Conservation (phyloP, 2,329 filamentous ascomycete genomes). For the Penicillium sp. region DNA sequence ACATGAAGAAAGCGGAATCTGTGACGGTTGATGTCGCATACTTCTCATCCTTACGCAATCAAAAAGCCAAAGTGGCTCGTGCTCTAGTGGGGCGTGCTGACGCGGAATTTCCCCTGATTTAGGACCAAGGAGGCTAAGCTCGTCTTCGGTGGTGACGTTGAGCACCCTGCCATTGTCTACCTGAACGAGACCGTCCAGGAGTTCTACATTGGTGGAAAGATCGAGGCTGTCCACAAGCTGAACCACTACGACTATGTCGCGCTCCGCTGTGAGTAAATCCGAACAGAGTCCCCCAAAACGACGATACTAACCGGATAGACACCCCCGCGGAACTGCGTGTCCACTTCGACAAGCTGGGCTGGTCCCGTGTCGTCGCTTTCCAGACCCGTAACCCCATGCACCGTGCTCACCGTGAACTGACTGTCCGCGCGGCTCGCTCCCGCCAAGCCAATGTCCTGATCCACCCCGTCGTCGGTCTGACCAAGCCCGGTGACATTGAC, state of each 20-base stretch:
- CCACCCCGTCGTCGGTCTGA: conserved; percentile 96
- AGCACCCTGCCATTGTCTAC: conserved; percentile 91
- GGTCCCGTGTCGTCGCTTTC: conserved; percentile 97
- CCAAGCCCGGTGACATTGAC: conserved; percentile 98
- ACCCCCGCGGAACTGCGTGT: conserved; percentile 91
- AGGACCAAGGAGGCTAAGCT: conserved; percentile 87
- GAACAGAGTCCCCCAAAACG: conserved; percentile 65
- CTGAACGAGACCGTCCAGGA: conserved; percentile 79
- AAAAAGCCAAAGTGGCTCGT: conserved; percentile 10
- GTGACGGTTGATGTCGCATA: conserved; percentile 4
- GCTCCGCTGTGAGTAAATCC: conserved; percentile 72
- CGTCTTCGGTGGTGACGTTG: conserved; percentile 90
- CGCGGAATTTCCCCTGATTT: conserved; percentile 26
- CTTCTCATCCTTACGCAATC: conserved; percentile 15
- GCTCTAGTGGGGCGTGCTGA: conserved; percentile 30
- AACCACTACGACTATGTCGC: conserved; percentile 99
- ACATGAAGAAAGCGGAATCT: neutral
- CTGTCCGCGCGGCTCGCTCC: conserved; percentile 90
- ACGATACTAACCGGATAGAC: conserved; percentile 52
- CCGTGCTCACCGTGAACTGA: conserved; percentile 95
- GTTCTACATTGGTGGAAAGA: conserved; percentile 92
- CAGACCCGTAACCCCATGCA: conserved; percentile 99
- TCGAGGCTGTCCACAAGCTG: conserved; percentile 90
- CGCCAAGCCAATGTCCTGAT: conserved; percentile 99
- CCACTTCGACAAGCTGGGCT: conserved; percentile 99